A percentile compares a stretch with the other conserved stretches of the same genome.
phyloP scores from a whole-genome alignment of 345 rosid species.

The Psidium guajava region DNA sequence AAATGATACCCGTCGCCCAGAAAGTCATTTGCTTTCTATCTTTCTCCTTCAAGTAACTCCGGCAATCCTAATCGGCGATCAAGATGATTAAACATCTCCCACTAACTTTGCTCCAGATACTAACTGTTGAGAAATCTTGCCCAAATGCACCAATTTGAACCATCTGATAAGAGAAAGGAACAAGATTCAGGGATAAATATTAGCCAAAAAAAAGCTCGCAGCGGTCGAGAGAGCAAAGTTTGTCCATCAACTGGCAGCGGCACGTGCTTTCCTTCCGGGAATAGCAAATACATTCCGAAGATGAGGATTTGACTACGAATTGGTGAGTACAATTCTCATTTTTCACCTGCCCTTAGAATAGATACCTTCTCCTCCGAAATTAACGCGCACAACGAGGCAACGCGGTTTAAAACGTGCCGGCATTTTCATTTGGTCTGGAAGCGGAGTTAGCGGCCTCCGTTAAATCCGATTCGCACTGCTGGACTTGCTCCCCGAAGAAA shows the following conservation, averaged over 20 bases:
- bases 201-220: background rate
- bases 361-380: background rate
- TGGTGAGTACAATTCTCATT: background rate
- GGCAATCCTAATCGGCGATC: background rate
- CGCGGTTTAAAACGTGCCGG: no score
- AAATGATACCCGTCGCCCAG: background rate
- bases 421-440: background rate
- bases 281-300: background rate
- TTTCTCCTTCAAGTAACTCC: background rate
- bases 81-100: background rate
- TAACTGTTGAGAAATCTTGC: background rate
- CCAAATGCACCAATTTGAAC: background rate
- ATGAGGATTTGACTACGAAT: background rate
- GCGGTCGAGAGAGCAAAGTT: background rate
- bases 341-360: background rate
- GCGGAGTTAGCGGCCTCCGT: background rate
- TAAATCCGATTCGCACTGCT: background rate
- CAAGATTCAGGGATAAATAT: background rate
- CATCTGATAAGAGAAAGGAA: background rate
- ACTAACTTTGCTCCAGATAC: background rate
- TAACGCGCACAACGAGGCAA: no score
- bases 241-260: no score
- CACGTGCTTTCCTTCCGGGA: rapidly evolving
- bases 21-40: background rate
- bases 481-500: background rate